phyloP scores from a whole-genome alignment of 257 asterid species.

The Solanum paucissectum region DNA sequence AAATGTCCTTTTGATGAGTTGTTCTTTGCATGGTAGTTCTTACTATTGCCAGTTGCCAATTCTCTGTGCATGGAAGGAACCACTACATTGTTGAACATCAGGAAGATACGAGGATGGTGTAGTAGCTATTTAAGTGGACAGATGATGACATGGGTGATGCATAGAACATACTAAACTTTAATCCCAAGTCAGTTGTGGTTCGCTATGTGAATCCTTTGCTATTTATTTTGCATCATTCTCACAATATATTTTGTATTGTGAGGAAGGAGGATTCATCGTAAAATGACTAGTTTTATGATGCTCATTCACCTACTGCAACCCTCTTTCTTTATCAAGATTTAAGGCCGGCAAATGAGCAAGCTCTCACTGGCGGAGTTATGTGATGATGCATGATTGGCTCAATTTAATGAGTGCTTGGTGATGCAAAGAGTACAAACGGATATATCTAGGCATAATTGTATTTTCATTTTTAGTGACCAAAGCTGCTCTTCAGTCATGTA shows the following conservation, averaged over 20 bases:
- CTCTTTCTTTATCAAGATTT: not conserved
- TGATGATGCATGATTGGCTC: not conserved
- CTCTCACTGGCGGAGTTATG: not conserved
- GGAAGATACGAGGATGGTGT: not conserved
- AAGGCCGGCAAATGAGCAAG: not conserved
- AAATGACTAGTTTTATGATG: not conserved
- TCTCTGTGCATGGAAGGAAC: not conserved
- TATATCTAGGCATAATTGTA: not conserved
- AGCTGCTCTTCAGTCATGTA: not conserved
- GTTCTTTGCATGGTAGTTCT: not conserved
- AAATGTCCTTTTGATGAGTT: not conserved
- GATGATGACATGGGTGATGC: not conserved
- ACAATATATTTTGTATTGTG: not conserved
- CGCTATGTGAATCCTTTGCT: not conserved
- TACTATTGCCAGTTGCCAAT: not conserved
- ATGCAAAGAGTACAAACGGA: not conserved
- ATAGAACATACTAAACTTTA: not conserved
- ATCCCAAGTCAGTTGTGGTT: not conserved
- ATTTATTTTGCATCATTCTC: not conserved
- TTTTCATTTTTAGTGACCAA: not conserved
- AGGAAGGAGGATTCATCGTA: not conserved
- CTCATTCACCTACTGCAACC: not conserved
- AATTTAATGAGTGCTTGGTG: not conserved
- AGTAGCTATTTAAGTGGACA: not conserved
- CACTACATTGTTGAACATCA: not conserved